Percentiles rank a stretch among this genome's conserved stretches.
These are phyloP conservation scores for Chaetomium olivaceum DNA, from an alignment of 2,329 filamentous ascomycete genomes.

Conservation along the genomic window DNA sequence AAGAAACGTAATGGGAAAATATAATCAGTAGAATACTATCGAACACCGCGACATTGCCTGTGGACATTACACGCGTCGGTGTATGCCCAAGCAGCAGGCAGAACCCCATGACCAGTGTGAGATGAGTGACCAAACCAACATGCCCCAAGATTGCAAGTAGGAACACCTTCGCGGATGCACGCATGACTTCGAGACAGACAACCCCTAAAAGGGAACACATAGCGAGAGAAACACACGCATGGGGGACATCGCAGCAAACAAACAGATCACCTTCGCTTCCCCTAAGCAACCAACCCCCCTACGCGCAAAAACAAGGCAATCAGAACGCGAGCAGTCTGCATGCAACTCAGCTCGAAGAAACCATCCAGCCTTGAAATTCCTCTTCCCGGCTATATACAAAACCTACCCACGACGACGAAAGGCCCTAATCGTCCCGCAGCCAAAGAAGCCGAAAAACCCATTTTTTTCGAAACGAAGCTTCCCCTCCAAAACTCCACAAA, in stretches of 20 bases:
- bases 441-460: background rate
- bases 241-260: background rate
- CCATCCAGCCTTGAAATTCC: background rate
- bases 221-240: background rate
- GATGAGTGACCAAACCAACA: no score
- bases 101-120: background rate
- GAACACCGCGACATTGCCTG: background rate
- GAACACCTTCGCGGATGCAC: background rate
- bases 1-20: background rate
- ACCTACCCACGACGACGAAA: background rate
- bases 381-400: constrained; percentile 19
- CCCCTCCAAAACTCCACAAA: constrained; percentile 13
- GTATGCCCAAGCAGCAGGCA: background rate
- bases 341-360: background rate
- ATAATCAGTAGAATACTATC: background rate
- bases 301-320: background rate
- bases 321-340: background rate
- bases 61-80: background rate
- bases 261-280: background rate
- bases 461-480: constrained; percentile 1
- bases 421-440: background rate
- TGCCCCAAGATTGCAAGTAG: background rate
- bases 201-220: no score
- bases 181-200: no score
- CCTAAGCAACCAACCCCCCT: background rate